Evolutionary conservation across 805 yeast species (phyloP).

Genomic region (Nadsonia fulvescens): DNA sequence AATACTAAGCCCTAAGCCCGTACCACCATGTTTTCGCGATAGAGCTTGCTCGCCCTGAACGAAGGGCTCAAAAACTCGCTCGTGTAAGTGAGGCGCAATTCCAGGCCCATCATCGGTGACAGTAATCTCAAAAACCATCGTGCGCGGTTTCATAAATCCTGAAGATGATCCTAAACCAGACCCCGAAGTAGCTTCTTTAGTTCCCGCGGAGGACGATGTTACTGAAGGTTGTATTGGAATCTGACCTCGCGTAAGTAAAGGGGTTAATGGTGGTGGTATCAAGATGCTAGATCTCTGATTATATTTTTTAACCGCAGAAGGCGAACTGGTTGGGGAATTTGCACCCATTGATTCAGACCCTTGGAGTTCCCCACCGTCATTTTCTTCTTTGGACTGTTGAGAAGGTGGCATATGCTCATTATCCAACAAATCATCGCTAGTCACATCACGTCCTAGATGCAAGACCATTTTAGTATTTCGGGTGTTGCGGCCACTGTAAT

Average conservation of each 20-base stretch:
- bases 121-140: conserved; percentile 33
- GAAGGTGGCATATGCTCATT: too few relatives aligned
- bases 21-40: conserved; percentile 83
- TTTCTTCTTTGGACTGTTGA: too few relatives aligned
- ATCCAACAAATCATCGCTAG: too few relatives aligned
- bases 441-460: too few relatives aligned
- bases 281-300: conserved; percentile 1
- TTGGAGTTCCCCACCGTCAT: too few relatives aligned
- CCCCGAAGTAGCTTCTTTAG: background rate
- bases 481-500: too few relatives aligned
- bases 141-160: conserved; percentile 25
- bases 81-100: conserved; percentile 60
- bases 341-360: too few relatives aligned
- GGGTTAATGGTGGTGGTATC: conserved; percentile 1
- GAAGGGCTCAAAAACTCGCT: conserved; percentile 83
- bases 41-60: conserved; percentile 92
- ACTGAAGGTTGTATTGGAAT: too few relatives aligned
- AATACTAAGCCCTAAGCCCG: conserved; percentile 80
- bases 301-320: background rate
- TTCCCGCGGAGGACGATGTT: too few relatives aligned
- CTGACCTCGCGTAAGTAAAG: background rate
- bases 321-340: conserved; percentile 1
- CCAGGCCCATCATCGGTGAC: conserved; percentile 91
- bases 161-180: conserved; percentile 1
- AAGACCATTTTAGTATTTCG: too few relatives aligned